phyloP scores from a whole-genome alignment of 2,329 filamentous ascomycete genomes.

The Gliomastix tumulicola region DNA sequence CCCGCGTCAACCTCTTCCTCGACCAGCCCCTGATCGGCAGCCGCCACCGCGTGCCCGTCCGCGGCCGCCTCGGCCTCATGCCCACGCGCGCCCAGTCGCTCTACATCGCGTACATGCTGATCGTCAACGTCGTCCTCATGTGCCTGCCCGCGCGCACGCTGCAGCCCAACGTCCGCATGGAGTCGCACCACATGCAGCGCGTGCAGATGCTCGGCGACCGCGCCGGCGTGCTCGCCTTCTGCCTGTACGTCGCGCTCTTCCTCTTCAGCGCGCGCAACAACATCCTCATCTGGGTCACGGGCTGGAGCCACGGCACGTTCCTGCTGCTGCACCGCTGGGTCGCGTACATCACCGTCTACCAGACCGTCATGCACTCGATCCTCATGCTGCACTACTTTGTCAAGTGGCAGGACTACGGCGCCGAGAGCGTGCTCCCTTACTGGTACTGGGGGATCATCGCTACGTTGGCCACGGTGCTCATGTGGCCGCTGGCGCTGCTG shows the following conservation, averaged over 20 bases:
- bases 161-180: conserved; percentile 49
- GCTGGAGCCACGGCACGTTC: conserved; percentile 27
- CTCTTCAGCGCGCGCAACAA: conserved; percentile 27
- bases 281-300: conserved; percentile 22
- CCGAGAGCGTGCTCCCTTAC: conserved; percentile 16
- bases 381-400: conserved; percentile 20
- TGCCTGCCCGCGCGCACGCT: conserved; percentile 2
- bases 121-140: conserved; percentile 23
- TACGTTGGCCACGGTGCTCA: conserved; percentile 15
- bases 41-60: conserved; percentile 21
- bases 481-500: conserved; percentile 16
- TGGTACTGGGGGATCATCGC: conserved; percentile 25
- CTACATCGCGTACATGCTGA: conserved; percentile 21
- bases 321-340: conserved; percentile 28
- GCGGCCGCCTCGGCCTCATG: conserved; percentile 11
- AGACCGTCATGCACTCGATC: conserved; percentile 52
- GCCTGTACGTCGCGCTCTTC: conserved; percentile 20
- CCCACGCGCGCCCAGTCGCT: conserved; percentile 26
- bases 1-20: conserved; percentile 18
- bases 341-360: conserved; percentile 68
- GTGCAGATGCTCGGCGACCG: conserved; percentile 43
- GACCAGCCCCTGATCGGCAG: conserved; percentile 21
- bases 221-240: conserved; percentile 23
- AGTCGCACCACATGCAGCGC: conserved; percentile 45
- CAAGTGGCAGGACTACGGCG: conserved; percentile 11